Evolutionary conservation across 169 alveolate species (phyloP).

Genomic region (Nephromyces sp.): DNA sequence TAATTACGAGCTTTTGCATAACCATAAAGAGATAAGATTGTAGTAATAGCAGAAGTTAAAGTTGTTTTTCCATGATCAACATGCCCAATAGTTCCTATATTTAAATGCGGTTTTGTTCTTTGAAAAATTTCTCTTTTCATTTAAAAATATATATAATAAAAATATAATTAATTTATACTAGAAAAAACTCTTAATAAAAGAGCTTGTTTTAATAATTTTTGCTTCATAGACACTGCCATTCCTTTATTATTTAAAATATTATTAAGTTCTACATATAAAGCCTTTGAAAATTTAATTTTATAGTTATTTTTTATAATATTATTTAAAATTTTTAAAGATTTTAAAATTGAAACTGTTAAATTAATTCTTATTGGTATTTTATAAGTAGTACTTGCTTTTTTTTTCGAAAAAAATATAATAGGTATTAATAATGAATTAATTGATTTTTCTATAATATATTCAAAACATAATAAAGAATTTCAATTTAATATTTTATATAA

Average conservation of each 20-base stretch:
- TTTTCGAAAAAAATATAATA: slow-evolving; percentile 18
- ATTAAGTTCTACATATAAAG: neutral
- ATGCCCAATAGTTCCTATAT: slow-evolving; percentile 92
- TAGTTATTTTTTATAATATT: neutral
- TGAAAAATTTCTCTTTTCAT: slow-evolving; percentile 66
- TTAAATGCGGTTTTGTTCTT: slow-evolving; percentile 83
- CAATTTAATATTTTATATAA: neutral
- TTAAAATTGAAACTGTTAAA: neutral
- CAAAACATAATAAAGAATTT: slow-evolving; percentile 4
- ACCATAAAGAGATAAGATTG: slow-evolving; percentile 44
- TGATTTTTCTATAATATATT: slow-evolving; percentile 5
- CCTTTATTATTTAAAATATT: neutral
- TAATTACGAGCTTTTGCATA: slow-evolving; percentile 47
- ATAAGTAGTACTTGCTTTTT: neutral
- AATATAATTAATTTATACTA: slow-evolving; percentile 58
- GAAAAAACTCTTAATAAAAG: slow-evolving; percentile 35
- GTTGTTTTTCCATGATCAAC: slow-evolving; percentile 94
- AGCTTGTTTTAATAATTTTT: slow-evolving; percentile 5
- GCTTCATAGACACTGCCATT: neutral
- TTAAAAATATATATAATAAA: no score
- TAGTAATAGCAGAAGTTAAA: slow-evolving; percentile 87
- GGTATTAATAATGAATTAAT: slow-evolving; percentile 14
- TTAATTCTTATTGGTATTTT: slow-evolving; percentile 6
- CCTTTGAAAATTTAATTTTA: neutral
- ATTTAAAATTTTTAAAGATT: neutral